A percentile compares a stretch with the other conserved stretches of the same genome.
Conservation (phyloP, 768 basidiomycete species). For the Porpolomopsis calyptriformis region DNA sequence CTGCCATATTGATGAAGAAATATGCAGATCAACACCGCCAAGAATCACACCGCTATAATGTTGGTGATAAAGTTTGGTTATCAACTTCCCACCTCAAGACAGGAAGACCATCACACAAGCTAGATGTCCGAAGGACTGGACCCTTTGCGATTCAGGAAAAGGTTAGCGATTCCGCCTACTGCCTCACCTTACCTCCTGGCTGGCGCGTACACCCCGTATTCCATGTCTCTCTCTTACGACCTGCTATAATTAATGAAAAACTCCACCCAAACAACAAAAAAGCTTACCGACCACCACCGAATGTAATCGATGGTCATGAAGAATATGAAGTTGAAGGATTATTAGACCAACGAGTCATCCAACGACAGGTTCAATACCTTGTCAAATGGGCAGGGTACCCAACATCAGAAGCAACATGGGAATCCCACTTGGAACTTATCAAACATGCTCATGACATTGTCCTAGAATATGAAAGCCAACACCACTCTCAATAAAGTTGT, state of each 20-base stretch:
- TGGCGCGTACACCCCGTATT: slow-evolving; percentile 6
- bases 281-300: not conserved
- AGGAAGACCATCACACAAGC: slow-evolving; percentile 11
- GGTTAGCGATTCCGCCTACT: slow-evolving; percentile 11
- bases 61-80: slow-evolving; percentile 16
- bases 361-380: not conserved
- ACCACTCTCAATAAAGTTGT: too few species aligned
- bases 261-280: not conserved
- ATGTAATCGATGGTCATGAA: not conserved
- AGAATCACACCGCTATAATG: slow-evolving; percentile 13
- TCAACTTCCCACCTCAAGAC: slow-evolving; percentile 13
- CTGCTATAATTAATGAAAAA: not conserved
- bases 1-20: not conserved
- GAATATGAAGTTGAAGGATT: slow-evolving; percentile 1
- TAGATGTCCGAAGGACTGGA: slow-evolving; percentile 16
- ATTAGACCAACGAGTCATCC: not conserved
- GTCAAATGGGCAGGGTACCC: not conserved
- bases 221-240: not conserved
- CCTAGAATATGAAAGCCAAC: too few species aligned
- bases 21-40: too few species aligned
- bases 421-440: not conserved
- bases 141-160: slow-evolving; percentile 18
- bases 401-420: not conserved
- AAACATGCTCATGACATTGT: not conserved
- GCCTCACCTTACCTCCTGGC: slow-evolving; percentile 13